Evolutionary conservation across 176 grass and related monocot species (phyloP), one percentile per base, ranked within the genome.

Genomic region (Triticum timopheevii): DNA sequence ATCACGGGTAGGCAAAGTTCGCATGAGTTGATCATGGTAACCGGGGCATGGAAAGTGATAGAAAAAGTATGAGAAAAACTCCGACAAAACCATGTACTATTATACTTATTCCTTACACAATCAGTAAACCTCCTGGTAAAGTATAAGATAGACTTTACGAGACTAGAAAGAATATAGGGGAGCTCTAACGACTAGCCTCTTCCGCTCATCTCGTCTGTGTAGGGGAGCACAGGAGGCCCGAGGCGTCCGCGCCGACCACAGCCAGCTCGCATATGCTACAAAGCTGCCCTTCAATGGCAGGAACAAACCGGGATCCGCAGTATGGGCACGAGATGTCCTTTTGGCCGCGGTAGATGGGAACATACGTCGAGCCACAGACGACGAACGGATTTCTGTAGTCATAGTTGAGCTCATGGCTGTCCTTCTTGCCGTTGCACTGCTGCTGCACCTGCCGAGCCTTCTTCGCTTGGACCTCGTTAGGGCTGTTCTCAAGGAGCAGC

Each of bases 351-450:
- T 98, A 98, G 54, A 98, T 98, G 5, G 94, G 97, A 83, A 94
- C 92, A 42, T 80, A 91, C 6, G 93, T 98, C 23, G 92, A 61
- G 47, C 97, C 97, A 50, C 97, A 98, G 42, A 98, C 94, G 31
- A 98, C 90, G 52, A 98, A 98, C 15, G 97, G 97, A 72, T 98
- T 98, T 84, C 97, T 96, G 72, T 84, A 98, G 78, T 98, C 97
- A 49, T 94, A 98, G 73, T 98, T 96, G 35, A 98, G 82, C 34
- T 96, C 79, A 28, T n/a, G 79, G 80, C 79, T 80, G 79, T 98
- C 97, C 25, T 85, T 54, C 84, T 76, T 92, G 68, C 84, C 97
- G 50, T 78, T 69, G 33, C 92, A 90, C 76, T 88, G 90, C 82
- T 94, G 93, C 75, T 90, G 39, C 12, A 98, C 92, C 82, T 96